Conservation (phyloP, 768 basidiomycete genomes). For the Symmetrospora coprosmae region DNA sequence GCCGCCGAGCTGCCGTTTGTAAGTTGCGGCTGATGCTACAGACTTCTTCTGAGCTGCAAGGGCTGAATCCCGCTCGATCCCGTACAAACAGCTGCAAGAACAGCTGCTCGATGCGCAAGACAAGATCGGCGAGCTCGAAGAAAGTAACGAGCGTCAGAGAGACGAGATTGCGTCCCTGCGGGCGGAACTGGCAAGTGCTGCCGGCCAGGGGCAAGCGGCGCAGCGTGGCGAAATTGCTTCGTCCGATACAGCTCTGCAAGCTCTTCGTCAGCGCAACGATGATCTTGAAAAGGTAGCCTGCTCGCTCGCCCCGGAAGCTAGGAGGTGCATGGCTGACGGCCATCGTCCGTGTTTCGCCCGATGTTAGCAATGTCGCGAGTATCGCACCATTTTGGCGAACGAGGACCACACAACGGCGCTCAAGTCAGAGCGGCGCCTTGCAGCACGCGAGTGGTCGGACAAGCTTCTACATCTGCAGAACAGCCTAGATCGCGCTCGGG, state of each 20-base stretch:
- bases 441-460: slow-evolving; percentile 20
- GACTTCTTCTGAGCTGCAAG: too few species aligned
- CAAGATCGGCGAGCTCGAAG: slow-evolving; percentile 22
- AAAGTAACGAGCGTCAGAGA: neutral
- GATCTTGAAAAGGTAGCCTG: slow-evolving; percentile 1
- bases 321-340: slow-evolving; percentile 4
- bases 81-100: slow-evolving; percentile 23
- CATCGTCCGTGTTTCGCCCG: too few species aligned
- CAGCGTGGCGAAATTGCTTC: slow-evolving; percentile 45
- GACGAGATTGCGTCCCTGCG: slow-evolving; percentile 75
- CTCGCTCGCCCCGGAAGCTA: slow-evolving; percentile 10
- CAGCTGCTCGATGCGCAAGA: slow-evolving; percentile 27
- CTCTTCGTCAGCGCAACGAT: neutral
- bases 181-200: slow-evolving; percentile 49
- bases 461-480: slow-evolving; percentile 22
- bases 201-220: slow-evolving; percentile 53
- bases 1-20: slow-evolving; percentile 24
- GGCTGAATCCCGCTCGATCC: too few species aligned
- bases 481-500: slow-evolving; percentile 15
- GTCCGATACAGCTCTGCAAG: neutral
- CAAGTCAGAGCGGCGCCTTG: slow-evolving; percentile 20
- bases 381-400: slow-evolving; percentile 23
- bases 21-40: too few species aligned
- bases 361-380: slow-evolving; percentile 25
- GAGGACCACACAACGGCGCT: slow-evolving; percentile 25